Evolutionary conservation across 768 basidiomycete species (phyloP), one percentile per base, ranked within the genome.

Genomic region (Phylloporus scabripes): DNA sequence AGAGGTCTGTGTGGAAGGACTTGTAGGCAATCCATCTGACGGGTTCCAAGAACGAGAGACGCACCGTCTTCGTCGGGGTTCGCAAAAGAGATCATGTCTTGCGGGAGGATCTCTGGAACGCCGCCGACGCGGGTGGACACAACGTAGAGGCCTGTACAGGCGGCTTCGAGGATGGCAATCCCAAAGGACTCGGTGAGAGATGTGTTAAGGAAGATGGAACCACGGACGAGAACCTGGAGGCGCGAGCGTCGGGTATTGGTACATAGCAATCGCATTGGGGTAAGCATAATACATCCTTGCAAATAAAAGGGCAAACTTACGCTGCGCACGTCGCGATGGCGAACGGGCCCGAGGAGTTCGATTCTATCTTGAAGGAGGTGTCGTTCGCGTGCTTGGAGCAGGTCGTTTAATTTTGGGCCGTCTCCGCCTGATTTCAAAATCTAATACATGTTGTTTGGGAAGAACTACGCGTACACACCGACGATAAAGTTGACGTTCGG

Each of bases 111-210:
- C 66, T 98, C 96, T 0, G 95, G 92, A 0, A 97, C 90, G 1
- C 96, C 96, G 0, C 96, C 96, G 0, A 97, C 95, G 38, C 83
- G 81, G 0, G 96, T 98, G 36, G 85, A 85, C 42, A 98, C 95
- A 43, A 97, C 87, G 61, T 95, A 95, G 14, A 97, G 75, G 1
- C 96, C 95, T 0, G 92, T 83, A 55, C 90, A 94, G 0, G 96
- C 96, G 0, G 95, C 96, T 71, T 99, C 96, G 37, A 99, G 78
- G 55, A 95, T 93, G n/a, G 88, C 90, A 55, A 95, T 98, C 0
- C 96, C 95, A 57, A 98, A 99, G 0, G 96, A 81, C 64, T 98
- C 96, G 1, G 95, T 98, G 21, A 98, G 76, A 0, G 92, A 94
- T 0, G 96, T 94, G 61, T 94, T 96, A 73, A 99, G 75, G 69